A percentile compares a stretch with the other conserved stretches of the same genome.
Conservation (phyloP, 306 rosid species). For the Quercus alba region DNA sequence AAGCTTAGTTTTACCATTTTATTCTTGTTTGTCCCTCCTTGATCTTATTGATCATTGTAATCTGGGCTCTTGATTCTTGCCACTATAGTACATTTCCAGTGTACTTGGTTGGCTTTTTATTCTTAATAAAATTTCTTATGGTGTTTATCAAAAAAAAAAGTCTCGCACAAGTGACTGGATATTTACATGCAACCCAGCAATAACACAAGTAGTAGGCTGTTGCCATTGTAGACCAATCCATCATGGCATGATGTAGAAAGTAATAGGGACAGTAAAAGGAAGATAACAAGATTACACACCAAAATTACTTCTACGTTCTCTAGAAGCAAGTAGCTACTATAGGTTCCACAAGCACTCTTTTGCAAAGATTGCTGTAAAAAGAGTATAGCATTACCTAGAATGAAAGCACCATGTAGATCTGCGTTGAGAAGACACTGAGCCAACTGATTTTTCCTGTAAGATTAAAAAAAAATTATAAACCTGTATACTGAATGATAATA, state of each 20-base stretch:
- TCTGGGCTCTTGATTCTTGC: no score
- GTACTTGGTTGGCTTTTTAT: no score
- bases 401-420: conserved; percentile 85
- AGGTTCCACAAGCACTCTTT: background rate
- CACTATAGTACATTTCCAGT: no score
- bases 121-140: no score
- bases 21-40: no score
- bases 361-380: conserved; percentile 9
- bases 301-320: background rate
- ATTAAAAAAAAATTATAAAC: conserved; percentile 25
- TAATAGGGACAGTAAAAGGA: background rate
- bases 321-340: background rate
- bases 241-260: background rate
- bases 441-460: conserved; percentile 65
- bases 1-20: no score
- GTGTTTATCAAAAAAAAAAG: no score
- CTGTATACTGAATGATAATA: background rate
- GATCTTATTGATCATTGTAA: no score
- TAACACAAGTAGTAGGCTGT: background rate
- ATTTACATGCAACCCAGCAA: background rate
- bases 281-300: background rate
- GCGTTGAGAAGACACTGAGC: conserved; percentile 75
- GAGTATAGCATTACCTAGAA: conserved; percentile 49
- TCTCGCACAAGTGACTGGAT: no score
- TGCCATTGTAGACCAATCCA: background rate